Base-by-base conservation (phyloP, 75 land plant species). In the Picea sitchensis region DNA sequence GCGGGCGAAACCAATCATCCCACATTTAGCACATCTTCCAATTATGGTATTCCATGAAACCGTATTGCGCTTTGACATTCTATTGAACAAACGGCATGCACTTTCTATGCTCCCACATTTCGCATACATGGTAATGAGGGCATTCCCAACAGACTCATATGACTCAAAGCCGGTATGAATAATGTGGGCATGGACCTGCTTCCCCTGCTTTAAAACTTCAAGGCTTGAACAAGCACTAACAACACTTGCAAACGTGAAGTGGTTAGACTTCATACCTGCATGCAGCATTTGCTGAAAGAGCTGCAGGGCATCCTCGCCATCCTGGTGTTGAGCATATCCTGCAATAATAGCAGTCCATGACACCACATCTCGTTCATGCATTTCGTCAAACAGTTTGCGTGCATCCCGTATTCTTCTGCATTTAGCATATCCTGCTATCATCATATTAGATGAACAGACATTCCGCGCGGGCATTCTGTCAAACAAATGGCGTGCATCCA, bases 1-100 rank as follows among this genome's bases (percentile, higher is more conserved):
- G n/a, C 85, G 64, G 0, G 93, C 93, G 32, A 18, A 36, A 18
- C 73, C 82, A 17, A 91, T 14, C 23, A 79, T 74, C 31, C 90
- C 90, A 30, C 58, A 20, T 73, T 88, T 91, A 5, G 93, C 85
- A 60, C 84, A 86, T 64, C 65, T 32, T 31, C 15, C 51, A 13
- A 75, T 47, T 4, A 84, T 15, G 9, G 83, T 74, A 65, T 81
- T 84, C 61, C 26, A 81, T 41, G 76, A 59, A 4, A 81, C 82
- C 3, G 64, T 31, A 64, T 84, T 82, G 34, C 80, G 73, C 32
- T 59, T 58, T 32, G 63, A 65, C 77, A 81, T 83, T 20, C 14
- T 65, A 12, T 86, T 76, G n/a, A 86, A 86, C 32, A 86, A 17
- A 3, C 11, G 38, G 54, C 57, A 26, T 7, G 85, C 88, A 14